phyloP scores from a whole-genome alignment of 2,329 filamentous ascomycete genomes.

The Exserohilum turcica region DNA sequence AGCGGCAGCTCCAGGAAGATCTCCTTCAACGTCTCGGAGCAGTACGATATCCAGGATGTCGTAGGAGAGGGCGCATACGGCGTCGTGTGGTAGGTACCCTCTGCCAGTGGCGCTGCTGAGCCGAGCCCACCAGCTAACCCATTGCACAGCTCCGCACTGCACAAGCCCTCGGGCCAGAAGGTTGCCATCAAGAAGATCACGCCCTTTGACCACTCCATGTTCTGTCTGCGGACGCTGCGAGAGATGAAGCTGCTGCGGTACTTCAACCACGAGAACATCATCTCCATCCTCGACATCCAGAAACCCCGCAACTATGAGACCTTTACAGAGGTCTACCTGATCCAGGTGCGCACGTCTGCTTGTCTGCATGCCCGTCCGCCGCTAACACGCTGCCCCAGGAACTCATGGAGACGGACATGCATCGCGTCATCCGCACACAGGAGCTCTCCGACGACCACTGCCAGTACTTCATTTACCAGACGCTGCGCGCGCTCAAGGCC shows the following conservation, averaged over 20 bases:
- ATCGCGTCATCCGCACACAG: slow-evolving; percentile 96
- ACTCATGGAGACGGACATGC: slow-evolving; percentile 99
- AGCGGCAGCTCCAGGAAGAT: slow-evolving; percentile 78
- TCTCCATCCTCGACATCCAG: slow-evolving; percentile 98
- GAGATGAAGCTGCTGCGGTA: slow-evolving; percentile 99
- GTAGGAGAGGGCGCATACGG: slow-evolving; percentile 98
- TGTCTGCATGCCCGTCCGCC: not conserved
- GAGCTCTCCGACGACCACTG: slow-evolving; percentile 98
- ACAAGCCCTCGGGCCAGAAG: slow-evolving; percentile 97
- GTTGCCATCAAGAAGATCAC: slow-evolving; percentile 99
- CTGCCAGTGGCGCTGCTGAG: not conserved
- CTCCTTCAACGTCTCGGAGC: slow-evolving; percentile 99
- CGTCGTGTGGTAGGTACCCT: slow-evolving; percentile 82
- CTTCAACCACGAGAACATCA: slow-evolving; percentile 99
- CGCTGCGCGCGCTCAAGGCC: slow-evolving; percentile 92
- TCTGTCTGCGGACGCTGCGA: slow-evolving; percentile 91
- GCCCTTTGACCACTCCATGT: slow-evolving; percentile 99
- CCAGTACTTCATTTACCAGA: slow-evolving; percentile 99
- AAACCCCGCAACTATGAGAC: slow-evolving; percentile 95
- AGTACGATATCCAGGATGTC: slow-evolving; percentile 99
- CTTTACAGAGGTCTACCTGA: slow-evolving; percentile 97
- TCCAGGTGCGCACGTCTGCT: slow-evolving; percentile 67
- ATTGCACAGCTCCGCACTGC: slow-evolving; percentile 78
- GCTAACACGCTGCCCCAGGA: slow-evolving; percentile 62
- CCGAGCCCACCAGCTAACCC: slow-evolving; percentile 24